phyloP scores from a whole-genome alignment of 306 rosid genomes.

The Quercus ilex region DNA sequence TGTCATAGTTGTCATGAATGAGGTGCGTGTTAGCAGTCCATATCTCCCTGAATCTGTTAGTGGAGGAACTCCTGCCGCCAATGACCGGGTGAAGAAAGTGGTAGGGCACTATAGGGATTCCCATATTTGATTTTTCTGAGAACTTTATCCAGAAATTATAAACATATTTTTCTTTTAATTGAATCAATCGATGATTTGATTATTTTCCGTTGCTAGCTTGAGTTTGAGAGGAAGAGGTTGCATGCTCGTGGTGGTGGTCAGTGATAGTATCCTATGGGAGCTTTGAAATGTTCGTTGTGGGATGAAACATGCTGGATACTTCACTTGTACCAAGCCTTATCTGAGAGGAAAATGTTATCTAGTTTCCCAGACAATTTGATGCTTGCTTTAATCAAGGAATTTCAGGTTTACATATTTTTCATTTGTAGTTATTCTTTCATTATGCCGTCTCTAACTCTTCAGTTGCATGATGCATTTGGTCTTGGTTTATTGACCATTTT shows the following conservation, averaged over 20 bases:
- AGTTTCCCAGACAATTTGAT: constrained; percentile 31
- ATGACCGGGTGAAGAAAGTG: constrained; percentile 97
- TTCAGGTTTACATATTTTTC: constrained; percentile 15
- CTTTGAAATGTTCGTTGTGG: constrained; percentile 17
- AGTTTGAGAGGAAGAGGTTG: constrained; percentile 80
- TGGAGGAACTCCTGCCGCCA: constrained; percentile 98
- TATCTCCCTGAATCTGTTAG: constrained; percentile 83
- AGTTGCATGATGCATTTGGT: constrained; percentile 37
- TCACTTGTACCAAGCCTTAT: constrained; percentile 27
- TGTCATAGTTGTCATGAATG: constrained; percentile 90
- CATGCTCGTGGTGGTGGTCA: constrained; percentile 64
- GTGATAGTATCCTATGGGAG: constrained; percentile 34
- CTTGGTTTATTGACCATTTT: constrained; percentile 21
- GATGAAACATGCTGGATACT: constrained; percentile 35
- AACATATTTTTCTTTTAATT: not conserved
- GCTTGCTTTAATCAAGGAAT: constrained; percentile 39
- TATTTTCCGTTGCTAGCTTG: constrained; percentile 49
- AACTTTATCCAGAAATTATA: not conserved
- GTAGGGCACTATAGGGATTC: constrained; percentile 38
- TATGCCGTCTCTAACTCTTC: constrained; percentile 23
- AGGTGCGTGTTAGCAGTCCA: constrained; percentile 88
- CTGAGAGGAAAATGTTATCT: constrained; percentile 20
- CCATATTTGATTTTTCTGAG: not conserved
- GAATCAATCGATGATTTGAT: constrained; percentile 12
- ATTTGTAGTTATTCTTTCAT: constrained; percentile 14